These are phyloP conservation scores for Pichia sorboxylosa DNA, from an alignment of 1,139 yeast genomes.

Conservation along the genomic window DNA sequence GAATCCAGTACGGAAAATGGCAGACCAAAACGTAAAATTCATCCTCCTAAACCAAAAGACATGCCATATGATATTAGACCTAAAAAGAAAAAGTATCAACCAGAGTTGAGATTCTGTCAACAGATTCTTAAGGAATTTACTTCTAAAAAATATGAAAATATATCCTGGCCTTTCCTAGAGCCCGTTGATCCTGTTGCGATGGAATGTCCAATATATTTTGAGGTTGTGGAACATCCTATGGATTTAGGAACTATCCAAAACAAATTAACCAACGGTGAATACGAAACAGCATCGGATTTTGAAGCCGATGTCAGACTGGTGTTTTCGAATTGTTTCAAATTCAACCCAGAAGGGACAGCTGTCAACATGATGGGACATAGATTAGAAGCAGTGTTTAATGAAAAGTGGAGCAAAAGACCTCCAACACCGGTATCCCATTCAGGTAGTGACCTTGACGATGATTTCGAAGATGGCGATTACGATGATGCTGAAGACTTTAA, in stretches of 20 bases:
- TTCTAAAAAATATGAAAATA: conserved; percentile 72
- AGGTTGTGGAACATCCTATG: conserved; percentile 86
- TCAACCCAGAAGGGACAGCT: conserved; percentile 93
- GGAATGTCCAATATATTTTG: conserved; percentile 81
- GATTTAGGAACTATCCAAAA: conserved; percentile 78
- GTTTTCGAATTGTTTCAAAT: conserved; percentile 77
- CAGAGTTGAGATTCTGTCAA: conserved; percentile 79
- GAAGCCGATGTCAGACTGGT: conserved; percentile 74
- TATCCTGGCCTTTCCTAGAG: conserved; percentile 79
- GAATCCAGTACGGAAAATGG: conserved; percentile 40
- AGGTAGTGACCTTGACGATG: conserved; percentile 32
- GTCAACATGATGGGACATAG: conserved; percentile 94
- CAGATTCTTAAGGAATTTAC: conserved; percentile 71
- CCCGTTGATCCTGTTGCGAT: conserved; percentile 96
- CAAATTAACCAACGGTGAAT: conserved; percentile 74
- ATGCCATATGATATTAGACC: conserved; percentile 87
- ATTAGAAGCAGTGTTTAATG: conserved; percentile 73
- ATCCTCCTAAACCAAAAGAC: conserved; percentile 93
- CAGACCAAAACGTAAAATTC: conserved; percentile 90
- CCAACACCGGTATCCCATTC: conserved; percentile 52
- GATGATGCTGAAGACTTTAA: conserved; percentile 41
- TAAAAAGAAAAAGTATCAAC: conserved; percentile 80
- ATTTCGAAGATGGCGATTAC: conserved; percentile 27
- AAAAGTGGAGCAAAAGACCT: conserved; percentile 88
- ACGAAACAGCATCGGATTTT: conserved; percentile 81